Conservation (phyloP, 2,329 filamentous ascomycete species). For the Aspergillus pseudoviridinutans region DNA sequence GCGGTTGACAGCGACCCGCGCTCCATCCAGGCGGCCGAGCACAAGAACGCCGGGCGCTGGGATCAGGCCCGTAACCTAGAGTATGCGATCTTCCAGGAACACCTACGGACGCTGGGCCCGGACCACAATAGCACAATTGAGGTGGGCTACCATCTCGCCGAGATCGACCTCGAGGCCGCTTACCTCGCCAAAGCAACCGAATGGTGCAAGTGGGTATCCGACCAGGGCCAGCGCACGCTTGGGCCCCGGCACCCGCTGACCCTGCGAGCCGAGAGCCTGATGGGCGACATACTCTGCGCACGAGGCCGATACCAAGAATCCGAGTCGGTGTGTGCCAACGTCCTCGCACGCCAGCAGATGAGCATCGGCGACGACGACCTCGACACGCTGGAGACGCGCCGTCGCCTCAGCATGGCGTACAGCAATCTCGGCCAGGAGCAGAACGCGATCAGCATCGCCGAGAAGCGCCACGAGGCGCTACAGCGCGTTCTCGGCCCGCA, state of each 20-base stretch:
- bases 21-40: slow-evolving; percentile 22
- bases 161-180: slow-evolving; percentile 22
- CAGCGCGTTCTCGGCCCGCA: slow-evolving; percentile 23
- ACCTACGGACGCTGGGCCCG: slow-evolving; percentile 23
- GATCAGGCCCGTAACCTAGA: slow-evolving; percentile 26
- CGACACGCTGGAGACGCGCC: slow-evolving; percentile 27
- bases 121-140: slow-evolving; percentile 27
- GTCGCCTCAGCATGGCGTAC: slow-evolving; percentile 23
- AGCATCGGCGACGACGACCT: slow-evolving; percentile 28
- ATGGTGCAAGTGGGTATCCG: slow-evolving; percentile 29
- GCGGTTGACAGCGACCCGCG: slow-evolving; percentile 25
- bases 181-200: slow-evolving; percentile 25
- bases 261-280: slow-evolving; percentile 27
- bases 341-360: slow-evolving; percentile 31
- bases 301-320: slow-evolving; percentile 25
- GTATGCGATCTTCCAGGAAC: slow-evolving; percentile 29
- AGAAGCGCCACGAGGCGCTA: slow-evolving; percentile 20
- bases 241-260: slow-evolving; percentile 23
- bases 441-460: background rate
- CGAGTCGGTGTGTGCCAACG: slow-evolving; percentile 28
- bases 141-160: slow-evolving; percentile 24
- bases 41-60: slow-evolving; percentile 26
- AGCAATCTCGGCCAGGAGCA: slow-evolving; percentile 8
- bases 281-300: slow-evolving; percentile 23
- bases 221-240: slow-evolving; percentile 23